phyloP scores from a whole-genome alignment of 176 grass and related monocot species.

The Saccharum officinarum region DNA sequence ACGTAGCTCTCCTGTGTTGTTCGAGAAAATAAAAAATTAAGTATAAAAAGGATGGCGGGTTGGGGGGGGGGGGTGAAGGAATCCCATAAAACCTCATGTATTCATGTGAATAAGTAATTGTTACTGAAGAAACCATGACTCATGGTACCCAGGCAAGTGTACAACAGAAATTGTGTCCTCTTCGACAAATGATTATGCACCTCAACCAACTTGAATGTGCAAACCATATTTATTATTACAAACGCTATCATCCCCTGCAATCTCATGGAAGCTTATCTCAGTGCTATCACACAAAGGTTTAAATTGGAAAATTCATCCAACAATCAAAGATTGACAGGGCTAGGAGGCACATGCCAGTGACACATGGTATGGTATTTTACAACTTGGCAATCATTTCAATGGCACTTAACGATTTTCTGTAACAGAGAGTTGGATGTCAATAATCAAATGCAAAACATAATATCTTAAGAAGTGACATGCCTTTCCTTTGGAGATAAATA shows the following conservation, averaged over 20 bases:
- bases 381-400: neutral
- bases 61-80: too few species aligned
- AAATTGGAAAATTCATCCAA: neutral
- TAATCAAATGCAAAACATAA: slow-evolving; percentile 13
- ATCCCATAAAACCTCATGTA: neutral
- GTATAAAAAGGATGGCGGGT: too few species aligned
- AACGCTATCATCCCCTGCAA: neutral
- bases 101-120: neutral
- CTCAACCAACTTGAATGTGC: neutral
- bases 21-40: too few species aligned
- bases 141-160: neutral
- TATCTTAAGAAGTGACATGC: neutral
- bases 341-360: neutral
- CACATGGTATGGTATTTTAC: neutral
- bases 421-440: neutral
- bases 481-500: neutral
- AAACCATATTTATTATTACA: neutral
- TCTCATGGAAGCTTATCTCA: neutral
- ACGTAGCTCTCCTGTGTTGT: too few species aligned
- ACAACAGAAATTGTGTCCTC: neutral
- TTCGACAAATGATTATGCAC: neutral
- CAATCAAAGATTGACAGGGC: neutral
- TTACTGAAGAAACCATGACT: neutral
- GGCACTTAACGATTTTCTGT: neutral
- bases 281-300: neutral